Percentiles rank a stretch among this genome's conserved stretches.
These are phyloP conservation scores for Hypomyces perniciosus DNA, from an alignment of 2,329 filamentous ascomycete species.

Conservation along the genomic window DNA sequence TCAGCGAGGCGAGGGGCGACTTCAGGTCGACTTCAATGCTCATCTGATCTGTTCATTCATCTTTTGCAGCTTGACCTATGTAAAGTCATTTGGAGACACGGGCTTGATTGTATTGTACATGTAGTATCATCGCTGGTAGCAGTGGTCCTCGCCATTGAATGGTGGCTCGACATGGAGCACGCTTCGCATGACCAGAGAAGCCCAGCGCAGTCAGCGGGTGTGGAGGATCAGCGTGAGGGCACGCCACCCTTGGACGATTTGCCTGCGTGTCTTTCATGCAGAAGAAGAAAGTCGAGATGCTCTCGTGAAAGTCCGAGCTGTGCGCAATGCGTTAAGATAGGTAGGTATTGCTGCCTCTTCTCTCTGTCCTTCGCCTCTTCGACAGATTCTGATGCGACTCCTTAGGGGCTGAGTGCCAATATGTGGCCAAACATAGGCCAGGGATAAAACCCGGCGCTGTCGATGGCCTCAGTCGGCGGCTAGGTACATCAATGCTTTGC, in stretches of 20 bases:
- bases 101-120: too few species aligned
- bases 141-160: neutral
- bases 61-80: neutral
- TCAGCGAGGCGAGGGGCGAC: too few species aligned
- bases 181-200: neutral
- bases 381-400: neutral
- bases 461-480: conserved; percentile 7
- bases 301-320: conserved; percentile 6
- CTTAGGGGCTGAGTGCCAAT: conserved; percentile 7
- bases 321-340: conserved; percentile 4
- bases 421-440: conserved; percentile 8
- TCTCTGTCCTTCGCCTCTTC: neutral
- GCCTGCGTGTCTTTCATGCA: conserved; percentile 10
- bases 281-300: conserved; percentile 8
- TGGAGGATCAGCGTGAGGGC: conserved; percentile 1
- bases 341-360: neutral
- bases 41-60: too few species aligned
- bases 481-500: neutral
- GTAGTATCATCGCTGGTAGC: neutral
- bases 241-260: conserved; percentile 2
- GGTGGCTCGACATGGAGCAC: neutral
- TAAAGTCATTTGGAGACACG: too few species aligned
- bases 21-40: too few species aligned
- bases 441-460: conserved; percentile 10
- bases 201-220: neutral